These are phyloP conservation scores for Exophiala xenobiotica DNA, from an alignment of 2,329 filamentous ascomycete species.

Conservation along the genomic window DNA sequence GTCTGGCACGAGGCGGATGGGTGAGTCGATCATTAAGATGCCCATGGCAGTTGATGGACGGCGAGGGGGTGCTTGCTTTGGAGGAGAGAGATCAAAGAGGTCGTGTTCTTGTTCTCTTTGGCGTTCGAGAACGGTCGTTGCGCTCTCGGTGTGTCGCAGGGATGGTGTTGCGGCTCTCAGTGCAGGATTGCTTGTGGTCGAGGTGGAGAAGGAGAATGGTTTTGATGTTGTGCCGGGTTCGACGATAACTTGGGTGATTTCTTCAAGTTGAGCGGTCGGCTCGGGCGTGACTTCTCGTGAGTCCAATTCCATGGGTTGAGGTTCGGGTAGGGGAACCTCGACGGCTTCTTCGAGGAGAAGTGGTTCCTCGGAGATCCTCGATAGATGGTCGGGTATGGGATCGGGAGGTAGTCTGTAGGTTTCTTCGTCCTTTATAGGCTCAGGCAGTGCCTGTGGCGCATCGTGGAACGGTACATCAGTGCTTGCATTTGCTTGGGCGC, in stretches of 20 bases:
- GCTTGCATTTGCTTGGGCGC: not conserved
- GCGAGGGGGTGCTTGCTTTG: conserved; percentile 26
- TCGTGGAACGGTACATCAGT: conserved; percentile 1
- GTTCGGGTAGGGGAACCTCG: conserved; percentile 27
- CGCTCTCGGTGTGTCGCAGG: conserved; percentile 14
- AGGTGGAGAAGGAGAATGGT: conserved; percentile 29
- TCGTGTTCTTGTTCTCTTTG: too few relatives aligned
- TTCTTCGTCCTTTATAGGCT: not conserved
- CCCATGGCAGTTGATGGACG: conserved; percentile 30
- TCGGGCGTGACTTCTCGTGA: conserved; percentile 19
- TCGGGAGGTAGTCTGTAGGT: conserved; percentile 12
- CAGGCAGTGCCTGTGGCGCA: not conserved
- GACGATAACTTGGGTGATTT: conserved; percentile 31
- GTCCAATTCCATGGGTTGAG: conserved; percentile 23
- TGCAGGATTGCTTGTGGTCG: conserved; percentile 19
- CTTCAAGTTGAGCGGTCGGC: conserved; percentile 28
- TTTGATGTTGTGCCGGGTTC: conserved; percentile 23
- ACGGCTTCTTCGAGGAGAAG: conserved; percentile 22
- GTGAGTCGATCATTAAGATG: conserved; percentile 25
- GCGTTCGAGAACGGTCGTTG: conserved; percentile 17
- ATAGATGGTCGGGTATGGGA: conserved; percentile 7
- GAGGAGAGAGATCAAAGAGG: conserved; percentile 29
- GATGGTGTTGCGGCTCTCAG: conserved; percentile 2
- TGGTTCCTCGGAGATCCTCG: conserved; percentile 6
- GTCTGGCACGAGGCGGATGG: conserved; percentile 29